Evolutionary conservation across 441 rosid genomes (phyloP), one percentile per base, ranked within the genome.

Genomic region (Bocquillonia castaneifolia): DNA sequence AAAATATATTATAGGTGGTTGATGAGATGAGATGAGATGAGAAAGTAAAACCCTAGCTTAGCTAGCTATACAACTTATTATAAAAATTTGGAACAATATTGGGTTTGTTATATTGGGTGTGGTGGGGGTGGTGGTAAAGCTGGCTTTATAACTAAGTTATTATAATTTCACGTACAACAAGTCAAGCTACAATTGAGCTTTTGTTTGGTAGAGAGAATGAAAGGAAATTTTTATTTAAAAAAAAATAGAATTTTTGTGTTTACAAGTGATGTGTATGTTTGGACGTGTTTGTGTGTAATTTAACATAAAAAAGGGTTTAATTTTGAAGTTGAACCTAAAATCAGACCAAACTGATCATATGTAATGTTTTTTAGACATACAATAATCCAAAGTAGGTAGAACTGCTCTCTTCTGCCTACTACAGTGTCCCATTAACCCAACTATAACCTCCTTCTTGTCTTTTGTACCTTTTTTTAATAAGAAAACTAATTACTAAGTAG

Each of bases 71-170:
- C 7, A 54, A 53, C 15, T 59, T 9, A 25, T 36, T 36, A 36
- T 42, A 14, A 42, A 34, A 29, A 8, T 6, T 15, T 18, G 54
- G 29, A 17, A 9, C 8, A 22, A 67, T 36, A 61, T 50, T 52
- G 34, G 59, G 60, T 71, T 50, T 71, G 72, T 64, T 76, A 73
- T 75, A 76, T 68, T 52, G 60, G 71, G 64, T 31, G 10, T 25
- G 68, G 72, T 9, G 20, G 61, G 17, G 37, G 40, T 6, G 64
- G 26, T 37, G 53, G 26, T 34, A 57, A 17, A 9, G 59, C 31
- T 77, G 73, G 69, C 89, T 85, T 81, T 77, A 78, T 15, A 59
- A 45, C 72, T 69, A 85, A 81, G 87, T 63, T 66, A 79, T 65
- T 68, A 77, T 79, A 64, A 80, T 82, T 59, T 71, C 65, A 70